A percentile compares a stretch with the other conserved stretches of the same genome.
These are phyloP conservation scores for Phytophthora pinifolia DNA, from an alignment of 352 stramenopile genomes.

Conservation along the genomic window DNA sequence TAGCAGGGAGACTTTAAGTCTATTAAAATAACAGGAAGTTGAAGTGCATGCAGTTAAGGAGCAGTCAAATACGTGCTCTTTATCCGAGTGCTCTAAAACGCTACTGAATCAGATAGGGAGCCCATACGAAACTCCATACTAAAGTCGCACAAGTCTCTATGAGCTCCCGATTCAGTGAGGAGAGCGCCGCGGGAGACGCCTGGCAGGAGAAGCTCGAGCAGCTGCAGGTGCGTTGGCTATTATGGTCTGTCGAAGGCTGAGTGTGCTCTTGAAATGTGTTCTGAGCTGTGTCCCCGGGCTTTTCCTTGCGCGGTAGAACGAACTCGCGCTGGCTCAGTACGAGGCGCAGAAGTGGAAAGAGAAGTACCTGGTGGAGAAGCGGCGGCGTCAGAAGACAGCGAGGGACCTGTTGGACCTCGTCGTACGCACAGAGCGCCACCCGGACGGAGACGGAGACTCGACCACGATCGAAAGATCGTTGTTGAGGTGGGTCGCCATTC, in stretches of 20 bases:
- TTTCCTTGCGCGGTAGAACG: constrained; percentile 39
- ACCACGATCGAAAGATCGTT: constrained; percentile 31
- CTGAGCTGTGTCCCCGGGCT: neutral
- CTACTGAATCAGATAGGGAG: constrained; percentile 10
- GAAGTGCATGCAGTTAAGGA: constrained; percentile 9
- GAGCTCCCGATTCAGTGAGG: constrained; percentile 29
- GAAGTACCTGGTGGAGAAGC: constrained; percentile 76
- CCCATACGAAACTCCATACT: neutral
- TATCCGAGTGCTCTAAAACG: constrained; percentile 3
- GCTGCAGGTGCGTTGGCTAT: constrained; percentile 33
- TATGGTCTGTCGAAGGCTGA: neutral
- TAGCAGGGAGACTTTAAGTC: no score
- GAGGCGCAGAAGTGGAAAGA: constrained; percentile 79
- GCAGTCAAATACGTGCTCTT: neutral
- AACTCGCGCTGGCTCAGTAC: constrained; percentile 61
- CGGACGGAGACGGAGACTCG: constrained; percentile 16
- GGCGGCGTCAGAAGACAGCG: constrained; percentile 61
- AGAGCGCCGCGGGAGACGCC: constrained; percentile 22
- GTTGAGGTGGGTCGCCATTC: constrained; percentile 35
- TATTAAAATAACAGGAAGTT: constrained; percentile 5
- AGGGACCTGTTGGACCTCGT: constrained; percentile 72
- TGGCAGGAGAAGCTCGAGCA: constrained; percentile 49
- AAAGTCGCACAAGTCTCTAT: constrained; percentile 10
- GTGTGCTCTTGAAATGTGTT: neutral
- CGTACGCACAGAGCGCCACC: constrained; percentile 34